Conservation (phyloP, 176 grass and related monocot species). For the Lolium multiflorum region DNA sequence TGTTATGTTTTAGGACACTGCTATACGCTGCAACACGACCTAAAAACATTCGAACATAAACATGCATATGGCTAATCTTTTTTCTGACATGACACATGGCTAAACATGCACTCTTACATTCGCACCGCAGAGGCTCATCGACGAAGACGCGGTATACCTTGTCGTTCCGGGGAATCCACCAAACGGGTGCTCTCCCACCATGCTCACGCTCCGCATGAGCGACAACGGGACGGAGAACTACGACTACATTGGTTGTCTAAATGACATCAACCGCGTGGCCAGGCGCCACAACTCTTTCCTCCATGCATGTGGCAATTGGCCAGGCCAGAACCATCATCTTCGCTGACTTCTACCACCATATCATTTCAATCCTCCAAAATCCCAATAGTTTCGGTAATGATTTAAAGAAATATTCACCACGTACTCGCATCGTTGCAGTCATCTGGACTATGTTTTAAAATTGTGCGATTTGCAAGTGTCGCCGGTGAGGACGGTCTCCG, state of each 20-base stretch:
- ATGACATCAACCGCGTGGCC: conserved; percentile 28
- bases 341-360: conserved; percentile 31
- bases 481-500: fast-evolving
- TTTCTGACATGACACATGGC: neutral
- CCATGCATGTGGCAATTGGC: neutral
- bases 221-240: neutral
- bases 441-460: neutral
- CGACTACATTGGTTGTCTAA: conserved; percentile 29
- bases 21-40: too few relatives aligned
- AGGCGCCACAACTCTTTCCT: conserved; percentile 34
- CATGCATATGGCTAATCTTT: too few relatives aligned
- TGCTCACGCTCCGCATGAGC: neutral
- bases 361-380: neutral
- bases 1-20: too few relatives aligned
- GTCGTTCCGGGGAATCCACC: conserved; percentile 49
- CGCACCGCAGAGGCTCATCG: conserved; percentile 32
- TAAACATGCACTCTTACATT: too few relatives aligned
- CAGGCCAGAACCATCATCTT: conserved; percentile 9
- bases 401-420: too few relatives aligned
- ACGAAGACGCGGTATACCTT: neutral
- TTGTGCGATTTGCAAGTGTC: neutral
- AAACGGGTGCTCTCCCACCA: conserved; percentile 26
- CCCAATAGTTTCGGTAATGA: neutral
- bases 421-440: too few relatives aligned
- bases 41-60: too few relatives aligned